phyloP scores from a whole-genome alignment of 345 rosid genomes.

The Eucalyptus microcorys region DNA sequence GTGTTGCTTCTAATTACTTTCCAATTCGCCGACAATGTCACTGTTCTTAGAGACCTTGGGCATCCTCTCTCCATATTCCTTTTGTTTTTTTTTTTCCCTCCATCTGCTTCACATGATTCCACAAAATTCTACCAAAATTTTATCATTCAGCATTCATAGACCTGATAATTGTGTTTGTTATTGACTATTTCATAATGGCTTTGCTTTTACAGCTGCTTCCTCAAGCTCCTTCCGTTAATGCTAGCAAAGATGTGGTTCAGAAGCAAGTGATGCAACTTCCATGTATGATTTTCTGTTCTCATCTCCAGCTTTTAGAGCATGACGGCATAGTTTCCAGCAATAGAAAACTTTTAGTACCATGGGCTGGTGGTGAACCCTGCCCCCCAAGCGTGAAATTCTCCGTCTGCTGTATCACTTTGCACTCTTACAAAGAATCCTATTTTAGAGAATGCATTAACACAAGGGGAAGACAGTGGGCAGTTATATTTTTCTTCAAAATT shows the following conservation, averaged over 20 bases:
- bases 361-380: not conserved
- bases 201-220: constrained; percentile 39
- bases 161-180: not conserved
- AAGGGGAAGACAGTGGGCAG: not conserved
- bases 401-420: not conserved
- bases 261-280: constrained; percentile 24
- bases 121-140: not conserved
- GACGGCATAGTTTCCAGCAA: not conserved
- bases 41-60: not conserved
- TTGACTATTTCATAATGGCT: not conserved
- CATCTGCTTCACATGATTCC: not conserved
- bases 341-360: not conserved
- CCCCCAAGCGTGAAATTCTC: not conserved
- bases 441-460: not conserved
- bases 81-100: not conserved
- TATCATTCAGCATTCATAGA: not conserved
- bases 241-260: constrained; percentile 21
- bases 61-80: not conserved
- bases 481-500: not conserved
- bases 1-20: not conserved
- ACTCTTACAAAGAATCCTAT: not conserved
- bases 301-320: not conserved
- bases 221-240: constrained; percentile 28
- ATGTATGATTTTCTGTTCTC: constrained; percentile 18
- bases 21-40: not conserved